Conservation (phyloP, 1,284 basidiomycete species). For the Microstroma glucosiphilum region DNA sequence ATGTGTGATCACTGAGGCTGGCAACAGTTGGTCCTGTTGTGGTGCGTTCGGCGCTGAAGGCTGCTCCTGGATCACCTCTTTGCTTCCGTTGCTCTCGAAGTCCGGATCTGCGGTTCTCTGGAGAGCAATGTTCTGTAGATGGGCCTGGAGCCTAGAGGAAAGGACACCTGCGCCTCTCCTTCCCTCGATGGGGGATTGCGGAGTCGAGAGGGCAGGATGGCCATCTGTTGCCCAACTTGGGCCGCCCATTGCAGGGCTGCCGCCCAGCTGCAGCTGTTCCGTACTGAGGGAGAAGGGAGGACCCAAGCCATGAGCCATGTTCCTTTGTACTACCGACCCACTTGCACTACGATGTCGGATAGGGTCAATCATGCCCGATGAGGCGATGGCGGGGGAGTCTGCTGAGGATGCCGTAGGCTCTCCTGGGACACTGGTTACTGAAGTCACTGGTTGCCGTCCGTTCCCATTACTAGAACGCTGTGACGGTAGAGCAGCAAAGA, state of each 20-base stretch:
- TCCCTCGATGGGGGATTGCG: not conserved
- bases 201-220: not conserved
- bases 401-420: not conserved
- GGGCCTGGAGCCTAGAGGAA: no score
- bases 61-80: not conserved
- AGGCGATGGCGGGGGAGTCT: not conserved
- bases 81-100: not conserved
- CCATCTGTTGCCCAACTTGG: no score
- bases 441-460: not conserved
- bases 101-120: not conserved
- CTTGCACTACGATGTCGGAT: not conserved
- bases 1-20: slow-evolving; percentile 2
- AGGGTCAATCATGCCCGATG: not conserved
- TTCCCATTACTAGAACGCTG: not conserved
- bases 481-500: slow-evolving; percentile 2
- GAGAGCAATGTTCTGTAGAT: no score
- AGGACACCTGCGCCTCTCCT: not conserved
- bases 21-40: not conserved
- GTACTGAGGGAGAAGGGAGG: no score
- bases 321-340: no score
- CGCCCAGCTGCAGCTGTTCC: no score
- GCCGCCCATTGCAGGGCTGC: no score
- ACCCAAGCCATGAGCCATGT: no score
- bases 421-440: not conserved
- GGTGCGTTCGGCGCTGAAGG: not conserved